phyloP scores from a whole-genome alignment of 176 grass and related monocot genomes.

The Phyllostachys edulis region DNA sequence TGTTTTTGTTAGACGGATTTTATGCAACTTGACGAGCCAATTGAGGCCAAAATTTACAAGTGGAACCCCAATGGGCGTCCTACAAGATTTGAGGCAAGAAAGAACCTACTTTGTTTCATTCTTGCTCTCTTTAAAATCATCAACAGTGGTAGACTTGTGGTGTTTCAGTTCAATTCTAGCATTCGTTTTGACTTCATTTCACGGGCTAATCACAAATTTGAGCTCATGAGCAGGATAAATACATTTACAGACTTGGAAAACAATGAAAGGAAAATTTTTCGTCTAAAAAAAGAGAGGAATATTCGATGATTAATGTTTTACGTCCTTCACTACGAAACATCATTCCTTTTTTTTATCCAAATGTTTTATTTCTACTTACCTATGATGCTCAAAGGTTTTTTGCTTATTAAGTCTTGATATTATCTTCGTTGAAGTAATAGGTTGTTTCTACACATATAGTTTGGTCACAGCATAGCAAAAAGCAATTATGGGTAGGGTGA shows the following conservation, averaged over 20 bases:
- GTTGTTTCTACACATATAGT: no score
- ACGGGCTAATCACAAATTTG: constrained; percentile 84
- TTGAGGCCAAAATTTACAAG: no score
- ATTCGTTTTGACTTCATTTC: constrained; percentile 30
- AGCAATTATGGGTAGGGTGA: no score
- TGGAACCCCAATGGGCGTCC: no score
- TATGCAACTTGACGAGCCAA: constrained; percentile 65
- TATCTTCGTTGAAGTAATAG: no score
- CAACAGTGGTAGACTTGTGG: neutral
- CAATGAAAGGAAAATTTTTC: constrained; percentile 48
- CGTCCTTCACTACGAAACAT: neutral
- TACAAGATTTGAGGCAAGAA: no score
- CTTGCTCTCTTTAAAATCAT: neutral
- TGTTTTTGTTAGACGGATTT: constrained; percentile 46
- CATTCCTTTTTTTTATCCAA: neutral
- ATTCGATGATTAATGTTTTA: neutral
- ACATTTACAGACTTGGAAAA: constrained; percentile 74
- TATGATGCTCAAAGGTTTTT: no score
- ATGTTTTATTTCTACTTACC: neutral
- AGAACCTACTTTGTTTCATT: neutral
- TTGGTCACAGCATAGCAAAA: no score
- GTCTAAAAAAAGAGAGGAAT: constrained; percentile 32
- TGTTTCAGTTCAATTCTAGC: constrained; percentile 22
- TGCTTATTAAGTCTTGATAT: no score
- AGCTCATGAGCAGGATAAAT: constrained; percentile 61